phyloP scores from a whole-genome alignment of 2,329 filamentous ascomycete species.

The Thielaviopsis punctulata region DNA sequence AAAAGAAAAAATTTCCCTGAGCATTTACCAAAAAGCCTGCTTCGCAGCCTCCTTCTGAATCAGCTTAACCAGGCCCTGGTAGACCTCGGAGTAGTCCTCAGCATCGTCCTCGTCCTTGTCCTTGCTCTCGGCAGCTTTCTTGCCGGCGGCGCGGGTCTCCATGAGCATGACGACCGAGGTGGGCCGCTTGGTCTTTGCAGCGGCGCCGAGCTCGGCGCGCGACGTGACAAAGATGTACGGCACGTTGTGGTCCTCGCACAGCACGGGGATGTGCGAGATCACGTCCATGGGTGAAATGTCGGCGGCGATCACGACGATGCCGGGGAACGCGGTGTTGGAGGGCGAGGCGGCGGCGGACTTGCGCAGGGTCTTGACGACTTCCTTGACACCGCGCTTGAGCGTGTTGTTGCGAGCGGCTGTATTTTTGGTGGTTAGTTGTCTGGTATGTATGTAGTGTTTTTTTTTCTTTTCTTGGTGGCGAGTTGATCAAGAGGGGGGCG shows the following conservation, averaged over 20 bases:
- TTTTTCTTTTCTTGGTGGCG: not conserved
- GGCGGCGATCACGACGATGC: slow-evolving; percentile 79
- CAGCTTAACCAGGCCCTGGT: slow-evolving; percentile 47
- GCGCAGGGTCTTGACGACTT: slow-evolving; percentile 95
- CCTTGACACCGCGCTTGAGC: slow-evolving; percentile 95
- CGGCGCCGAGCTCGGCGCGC: slow-evolving; percentile 82
- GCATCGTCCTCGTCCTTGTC: slow-evolving; percentile 31
- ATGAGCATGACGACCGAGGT: slow-evolving; percentile 90
- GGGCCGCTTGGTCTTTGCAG: slow-evolving; percentile 86
- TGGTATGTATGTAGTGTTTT: not conserved
- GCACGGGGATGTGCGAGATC: slow-evolving; percentile 91
- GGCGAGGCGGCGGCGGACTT: slow-evolving; percentile 64
- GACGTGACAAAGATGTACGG: slow-evolving; percentile 92
- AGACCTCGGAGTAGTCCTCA: slow-evolving; percentile 45
- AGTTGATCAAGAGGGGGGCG: not conserved
- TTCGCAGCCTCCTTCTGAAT: slow-evolving; percentile 47
- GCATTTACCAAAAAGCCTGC: slow-evolving; percentile 30
- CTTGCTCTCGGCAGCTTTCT: slow-evolving; percentile 26
- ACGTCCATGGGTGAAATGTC: slow-evolving; percentile 98
- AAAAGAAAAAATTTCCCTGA: no score
- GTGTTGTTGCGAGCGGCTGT: slow-evolving; percentile 87
- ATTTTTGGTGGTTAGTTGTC: slow-evolving; percentile 12
- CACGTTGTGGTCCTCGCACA: slow-evolving; percentile 95
- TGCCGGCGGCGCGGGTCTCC: slow-evolving; percentile 34
- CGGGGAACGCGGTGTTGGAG: slow-evolving; percentile 44